Percentiles rank a stretch among this genome's conserved stretches.
These are phyloP conservation scores for Lentinula guzmanii DNA, from an alignment of 768 basidiomycete species.

Conservation along the genomic window DNA sequence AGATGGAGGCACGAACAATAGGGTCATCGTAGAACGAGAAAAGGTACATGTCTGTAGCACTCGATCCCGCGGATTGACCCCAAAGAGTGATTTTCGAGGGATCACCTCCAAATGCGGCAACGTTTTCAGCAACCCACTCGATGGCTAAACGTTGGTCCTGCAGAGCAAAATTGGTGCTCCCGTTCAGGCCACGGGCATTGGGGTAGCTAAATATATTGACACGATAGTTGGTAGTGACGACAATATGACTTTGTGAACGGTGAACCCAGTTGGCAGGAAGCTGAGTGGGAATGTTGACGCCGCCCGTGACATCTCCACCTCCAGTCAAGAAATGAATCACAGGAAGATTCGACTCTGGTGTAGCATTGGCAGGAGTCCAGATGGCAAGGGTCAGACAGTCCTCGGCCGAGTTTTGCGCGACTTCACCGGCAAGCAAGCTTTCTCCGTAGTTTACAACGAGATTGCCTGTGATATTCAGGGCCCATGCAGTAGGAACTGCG, in stretches of 20 bases:
- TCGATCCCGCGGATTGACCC: constrained; percentile 11
- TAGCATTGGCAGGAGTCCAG: constrained; percentile 10
- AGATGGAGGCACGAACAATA: constrained; percentile 6
- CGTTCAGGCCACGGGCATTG: constrained; percentile 7
- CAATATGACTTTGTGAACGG: constrained; percentile 9
- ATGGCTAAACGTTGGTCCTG: constrained; percentile 23
- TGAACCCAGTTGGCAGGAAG: constrained; percentile 13
- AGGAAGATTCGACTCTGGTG: constrained; percentile 8
- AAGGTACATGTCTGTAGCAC: not conserved
- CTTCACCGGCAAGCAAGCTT: constrained; percentile 5
- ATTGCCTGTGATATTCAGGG: constrained; percentile 7
- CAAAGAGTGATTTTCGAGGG: constrained; percentile 16
- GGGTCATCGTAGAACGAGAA: constrained; percentile 9
- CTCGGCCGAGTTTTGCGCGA: constrained; percentile 5
- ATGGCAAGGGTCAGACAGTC: constrained; percentile 11
- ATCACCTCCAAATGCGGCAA: constrained; percentile 24
- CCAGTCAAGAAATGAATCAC: constrained; percentile 11
- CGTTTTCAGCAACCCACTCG: constrained; percentile 16
- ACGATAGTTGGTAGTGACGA: constrained; percentile 12
- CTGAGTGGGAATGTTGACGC: constrained; percentile 9
- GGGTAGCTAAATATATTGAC: constrained; percentile 11
- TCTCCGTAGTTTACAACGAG: constrained; percentile 10
- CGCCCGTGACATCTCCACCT: constrained; percentile 7
- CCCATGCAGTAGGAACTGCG: constrained; percentile 6
- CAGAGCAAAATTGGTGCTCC: constrained; percentile 20